Conservation (phyloP, 148 eudicot species). For the Fallopia convolvulus region DNA sequence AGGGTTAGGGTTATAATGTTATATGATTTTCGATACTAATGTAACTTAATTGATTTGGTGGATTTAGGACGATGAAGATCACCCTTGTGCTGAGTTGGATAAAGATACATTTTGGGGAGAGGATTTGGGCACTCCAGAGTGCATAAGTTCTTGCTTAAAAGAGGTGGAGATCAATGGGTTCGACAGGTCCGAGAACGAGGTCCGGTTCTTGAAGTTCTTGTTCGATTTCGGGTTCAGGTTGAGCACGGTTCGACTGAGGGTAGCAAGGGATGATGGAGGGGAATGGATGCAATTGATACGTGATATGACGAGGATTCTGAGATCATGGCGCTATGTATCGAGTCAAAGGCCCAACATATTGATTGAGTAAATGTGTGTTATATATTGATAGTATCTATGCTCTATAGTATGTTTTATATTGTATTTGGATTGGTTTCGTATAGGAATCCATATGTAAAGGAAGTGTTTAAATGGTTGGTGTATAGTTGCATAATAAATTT, state of each 20-base stretch:
- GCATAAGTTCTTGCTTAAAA: not conserved
- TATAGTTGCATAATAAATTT: too few relatives aligned
- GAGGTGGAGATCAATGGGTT: constrained; percentile 9
- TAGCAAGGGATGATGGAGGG: not conserved
- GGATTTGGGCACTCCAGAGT: not conserved
- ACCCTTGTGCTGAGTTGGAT: constrained; percentile 6
- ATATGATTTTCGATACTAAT: not conserved
- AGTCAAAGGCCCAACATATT: not conserved
- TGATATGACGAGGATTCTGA: not conserved
- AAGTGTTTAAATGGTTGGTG: too few relatives aligned
- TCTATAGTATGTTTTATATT: not conserved
- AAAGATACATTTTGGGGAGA: not conserved
- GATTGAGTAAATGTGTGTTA: not conserved
- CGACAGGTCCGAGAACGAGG: not conserved
- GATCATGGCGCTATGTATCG: not conserved
- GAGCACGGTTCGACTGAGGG: not conserved
- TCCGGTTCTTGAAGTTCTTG: constrained; percentile 6
- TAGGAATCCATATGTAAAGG: too few relatives aligned
- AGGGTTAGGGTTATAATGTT: too few relatives aligned
- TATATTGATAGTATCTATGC: not conserved
- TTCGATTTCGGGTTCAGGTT: not conserved
- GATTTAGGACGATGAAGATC: not conserved
- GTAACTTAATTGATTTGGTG: not conserved
- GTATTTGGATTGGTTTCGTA: too few relatives aligned
- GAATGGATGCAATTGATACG: not conserved